A percentile compares a stretch with the other conserved stretches of the same genome.
These are phyloP conservation scores for Ophiostoma triangulosporum DNA, from an alignment of 2,329 filamentous ascomycete species.

Conservation along the genomic window DNA sequence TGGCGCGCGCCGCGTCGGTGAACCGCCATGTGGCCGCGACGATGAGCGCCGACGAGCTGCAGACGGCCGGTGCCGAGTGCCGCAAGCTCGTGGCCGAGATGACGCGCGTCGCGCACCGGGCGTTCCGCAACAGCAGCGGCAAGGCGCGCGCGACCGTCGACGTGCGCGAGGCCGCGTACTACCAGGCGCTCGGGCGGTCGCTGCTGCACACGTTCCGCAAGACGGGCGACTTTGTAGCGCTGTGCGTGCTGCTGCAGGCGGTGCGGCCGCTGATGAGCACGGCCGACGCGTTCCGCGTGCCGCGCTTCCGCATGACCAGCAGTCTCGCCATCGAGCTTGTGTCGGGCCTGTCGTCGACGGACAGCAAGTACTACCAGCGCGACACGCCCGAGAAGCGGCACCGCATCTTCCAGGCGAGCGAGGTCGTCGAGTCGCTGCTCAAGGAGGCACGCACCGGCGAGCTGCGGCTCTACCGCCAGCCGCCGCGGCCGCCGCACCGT, in stretches of 20 bases:
- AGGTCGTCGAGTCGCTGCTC: conserved; percentile 17
- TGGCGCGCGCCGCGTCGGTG: conserved; percentile 47
- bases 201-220: conserved; percentile 28
- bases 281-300: neutral
- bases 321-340: conserved; percentile 22
- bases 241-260: conserved; percentile 28
- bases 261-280: conserved; percentile 18
- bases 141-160: conserved; percentile 11
- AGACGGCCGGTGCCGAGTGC: conserved; percentile 13
- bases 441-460: conserved; percentile 2
- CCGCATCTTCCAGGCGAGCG: conserved; percentile 17
- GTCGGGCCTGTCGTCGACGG: conserved; percentile 12
- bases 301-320: conserved; percentile 18
- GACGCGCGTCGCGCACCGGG: conserved; percentile 15
- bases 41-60: conserved; percentile 2
- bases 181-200: conserved; percentile 19
- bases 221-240: conserved; percentile 32
- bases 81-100: conserved; percentile 21
- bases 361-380: conserved; percentile 3
- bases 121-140: neutral
- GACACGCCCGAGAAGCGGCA: conserved; percentile 16
- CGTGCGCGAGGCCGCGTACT: conserved; percentile 13
- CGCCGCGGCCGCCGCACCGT: neutral
- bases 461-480: neutral
- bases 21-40: conserved; percentile 29